Evolutionary conservation across 352 stramenopile species (phyloP), one percentile per base, ranked within the genome.

Genomic region (Phytophthora citricola): DNA sequence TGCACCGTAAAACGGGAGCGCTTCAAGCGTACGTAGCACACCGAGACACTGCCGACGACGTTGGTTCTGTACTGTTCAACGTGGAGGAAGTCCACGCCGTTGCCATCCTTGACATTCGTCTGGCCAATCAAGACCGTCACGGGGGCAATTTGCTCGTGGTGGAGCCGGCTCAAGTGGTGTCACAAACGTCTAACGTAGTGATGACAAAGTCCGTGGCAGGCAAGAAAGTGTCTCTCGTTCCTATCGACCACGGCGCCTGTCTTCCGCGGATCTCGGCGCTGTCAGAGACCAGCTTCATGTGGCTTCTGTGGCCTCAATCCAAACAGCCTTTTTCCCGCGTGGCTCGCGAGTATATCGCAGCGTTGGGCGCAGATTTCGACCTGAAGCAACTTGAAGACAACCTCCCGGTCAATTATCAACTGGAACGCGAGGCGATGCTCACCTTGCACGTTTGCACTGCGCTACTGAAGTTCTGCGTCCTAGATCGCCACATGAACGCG

Each of bases 51-150:
- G 82, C 87, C 1, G 85, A 91, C 4, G 85, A 93, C 44, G 48
- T 91, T 2, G 73, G 82, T 1, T 46, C 66, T n/a, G 57, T 47
- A 4, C 36, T 86, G 14, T 89, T 94, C 26, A 58, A 66, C 11
- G 51, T 58, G 15, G 59, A 71, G 1, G 80, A 93, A 8, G 81
- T 94, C 2, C 89, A 95, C 29, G 72, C 76, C 10, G 79, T 96
- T 26, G 85, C 85, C 1, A 72, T 93, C 14, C 67, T 96, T 1
- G 89, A 96, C 60, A 90, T 93, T 46, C 80, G 89, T 32, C 79
- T 96, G 1, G 77, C 77, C 2, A 95, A 96, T 65, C 84, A 92
- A 32, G 88, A 95, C 63, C 87, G 88, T 0, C 87, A 96, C 46
- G 75, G 81, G 17, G 87, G 87, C 29, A 96, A 96, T 63, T 50